Percentiles rank a stretch among this genome's conserved stretches.
Evolutionary conservation across 2,329 filamentous ascomycete species (phyloP).

Genomic region (Taxawa tesnikishii): DNA sequence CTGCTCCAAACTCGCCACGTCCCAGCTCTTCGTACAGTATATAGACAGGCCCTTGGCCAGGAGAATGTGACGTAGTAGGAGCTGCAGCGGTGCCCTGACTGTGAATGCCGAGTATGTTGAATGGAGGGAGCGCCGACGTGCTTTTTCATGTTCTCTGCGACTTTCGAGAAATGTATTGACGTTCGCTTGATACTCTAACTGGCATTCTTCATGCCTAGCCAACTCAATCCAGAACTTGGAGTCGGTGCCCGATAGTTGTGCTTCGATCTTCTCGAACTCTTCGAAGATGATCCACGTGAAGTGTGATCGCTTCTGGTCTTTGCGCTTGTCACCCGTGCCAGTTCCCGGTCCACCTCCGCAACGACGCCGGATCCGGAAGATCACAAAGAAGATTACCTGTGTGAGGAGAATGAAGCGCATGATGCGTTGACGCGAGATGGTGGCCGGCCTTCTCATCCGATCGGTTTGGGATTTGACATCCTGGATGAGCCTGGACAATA

Average conservation of each 20-base stretch:
- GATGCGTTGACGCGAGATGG: background rate
- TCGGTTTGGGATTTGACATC: background rate
- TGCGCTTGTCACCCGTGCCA: background rate
- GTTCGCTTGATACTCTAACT: background rate
- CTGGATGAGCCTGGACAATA: background rate
- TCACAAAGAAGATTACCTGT: background rate
- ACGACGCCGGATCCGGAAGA: background rate
- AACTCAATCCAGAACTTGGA: background rate
- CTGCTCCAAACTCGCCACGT: background rate
- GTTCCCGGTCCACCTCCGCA: background rate
- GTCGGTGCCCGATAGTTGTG: background rate
- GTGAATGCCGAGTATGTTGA: background rate
- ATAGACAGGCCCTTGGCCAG: background rate
- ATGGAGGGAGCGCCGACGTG: background rate
- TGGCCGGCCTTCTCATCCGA: background rate
- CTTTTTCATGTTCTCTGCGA: background rate
- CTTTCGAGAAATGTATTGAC: background rate
- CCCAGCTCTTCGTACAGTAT: background rate
- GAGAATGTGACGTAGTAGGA: background rate
- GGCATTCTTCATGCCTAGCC: background rate
- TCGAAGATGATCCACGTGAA: background rate
- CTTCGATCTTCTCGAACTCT: background rate
- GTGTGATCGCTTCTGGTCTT: background rate
- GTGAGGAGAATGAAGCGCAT: background rate
- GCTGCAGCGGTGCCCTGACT: background rate